Percentiles rank a stretch among this genome's conserved stretches.
These are phyloP conservation scores for Hippophae gyantsensis DNA, from an alignment of 306 rosid species.

Conservation along the genomic window DNA sequence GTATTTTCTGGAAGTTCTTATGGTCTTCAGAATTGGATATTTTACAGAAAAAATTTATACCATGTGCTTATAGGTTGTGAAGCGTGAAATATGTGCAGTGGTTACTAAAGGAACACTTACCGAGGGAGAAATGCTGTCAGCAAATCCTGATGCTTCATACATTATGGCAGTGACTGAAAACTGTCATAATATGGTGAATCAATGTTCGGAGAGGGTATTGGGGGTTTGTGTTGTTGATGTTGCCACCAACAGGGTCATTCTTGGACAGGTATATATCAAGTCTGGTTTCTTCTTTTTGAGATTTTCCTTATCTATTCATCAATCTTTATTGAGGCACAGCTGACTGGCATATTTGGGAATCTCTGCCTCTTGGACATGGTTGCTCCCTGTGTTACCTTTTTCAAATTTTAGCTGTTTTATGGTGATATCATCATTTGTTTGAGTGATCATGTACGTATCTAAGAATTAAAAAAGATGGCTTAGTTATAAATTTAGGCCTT, in stretches of 20 bases:
- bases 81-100: slow-evolving; percentile 88
- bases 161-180: slow-evolving; percentile 77
- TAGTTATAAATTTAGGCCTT: background rate
- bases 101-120: slow-evolving; percentile 85
- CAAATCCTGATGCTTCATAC: slow-evolving; percentile 77
- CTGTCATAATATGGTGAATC: slow-evolving; percentile 28
- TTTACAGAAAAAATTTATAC: slow-evolving; percentile 1
- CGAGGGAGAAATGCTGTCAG: slow-evolving; percentile 74
- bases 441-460: no score
- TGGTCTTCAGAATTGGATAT: slow-evolving; percentile 5
- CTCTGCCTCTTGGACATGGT: no score
- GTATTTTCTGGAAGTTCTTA: background rate
- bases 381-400: no score
- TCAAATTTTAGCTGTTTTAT: no score
- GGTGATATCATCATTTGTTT: no score
- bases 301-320: background rate
- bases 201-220: slow-evolving; percentile 39
- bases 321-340: background rate
- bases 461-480: no score
- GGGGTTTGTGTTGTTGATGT: slow-evolving; percentile 83
- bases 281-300: background rate
- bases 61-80: slow-evolving; percentile 57
- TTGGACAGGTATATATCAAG: slow-evolving; percentile 66
- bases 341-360: background rate
- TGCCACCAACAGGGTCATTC: slow-evolving; percentile 67